A percentile compares a stretch with the other conserved stretches of the same genome.
Conservation (phyloP, 2,329 filamentous ascomycete species). For the Hypoxylon sp. region DNA sequence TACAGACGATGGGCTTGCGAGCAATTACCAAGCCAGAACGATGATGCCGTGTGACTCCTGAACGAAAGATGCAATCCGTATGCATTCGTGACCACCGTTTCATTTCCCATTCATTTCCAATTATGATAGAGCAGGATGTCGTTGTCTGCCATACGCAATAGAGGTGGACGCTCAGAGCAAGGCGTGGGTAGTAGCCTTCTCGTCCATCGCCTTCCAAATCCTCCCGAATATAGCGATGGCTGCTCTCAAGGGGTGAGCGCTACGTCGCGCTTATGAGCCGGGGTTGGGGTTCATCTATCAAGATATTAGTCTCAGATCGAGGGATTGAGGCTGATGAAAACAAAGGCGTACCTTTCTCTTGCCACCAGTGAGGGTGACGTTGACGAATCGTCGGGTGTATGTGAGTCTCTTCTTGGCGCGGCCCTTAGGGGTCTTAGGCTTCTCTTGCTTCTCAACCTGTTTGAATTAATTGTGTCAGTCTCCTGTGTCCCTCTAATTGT, state of each 20-base stretch:
- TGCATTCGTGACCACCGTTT: conserved; percentile 47
- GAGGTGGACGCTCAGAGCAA: conserved; percentile 51
- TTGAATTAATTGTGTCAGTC: conserved; percentile 28
- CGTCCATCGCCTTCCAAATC: conserved; percentile 51
- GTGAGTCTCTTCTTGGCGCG: conserved; percentile 96
- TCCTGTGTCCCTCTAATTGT: conserved; percentile 10
- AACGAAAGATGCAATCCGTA: conserved; percentile 50
- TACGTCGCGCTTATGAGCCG: conserved; percentile 54
- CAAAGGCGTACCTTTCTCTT: conserved; percentile 89
- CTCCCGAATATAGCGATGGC: conserved; percentile 48
- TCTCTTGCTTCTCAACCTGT: conserved; percentile 71
- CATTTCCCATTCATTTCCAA: conserved; percentile 47
- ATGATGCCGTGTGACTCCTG: conserved; percentile 53
- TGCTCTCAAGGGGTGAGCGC: conserved; percentile 48
- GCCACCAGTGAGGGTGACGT: conserved; percentile 96
- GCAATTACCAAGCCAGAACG: conserved; percentile 50
- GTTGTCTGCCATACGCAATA: conserved; percentile 46
- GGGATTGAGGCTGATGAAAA: not conserved
- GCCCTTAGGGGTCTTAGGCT: conserved; percentile 97
- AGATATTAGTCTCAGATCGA: conserved; percentile 39
- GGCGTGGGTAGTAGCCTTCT: conserved; percentile 31
- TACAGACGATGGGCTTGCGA: conserved; percentile 48
- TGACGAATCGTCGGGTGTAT: conserved; percentile 98
- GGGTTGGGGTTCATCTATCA: conserved; percentile 62
- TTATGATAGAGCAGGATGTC: conserved; percentile 46